Evolutionary conservation across 768 basidiomycete species (phyloP).

Genomic region (Candolleomyces aberdarensis): DNA sequence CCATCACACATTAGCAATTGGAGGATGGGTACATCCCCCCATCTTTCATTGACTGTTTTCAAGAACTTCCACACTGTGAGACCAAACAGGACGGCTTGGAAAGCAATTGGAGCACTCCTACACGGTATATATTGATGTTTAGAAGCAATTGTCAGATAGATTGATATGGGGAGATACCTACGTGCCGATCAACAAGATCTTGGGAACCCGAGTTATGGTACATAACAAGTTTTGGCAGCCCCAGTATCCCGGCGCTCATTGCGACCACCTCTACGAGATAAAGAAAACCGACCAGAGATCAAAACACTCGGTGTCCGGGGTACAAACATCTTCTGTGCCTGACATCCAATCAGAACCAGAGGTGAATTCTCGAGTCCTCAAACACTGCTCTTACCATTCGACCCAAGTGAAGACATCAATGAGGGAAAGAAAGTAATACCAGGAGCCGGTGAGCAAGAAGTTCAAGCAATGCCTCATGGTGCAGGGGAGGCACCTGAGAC

Average conservation of each 20-base stretch:
- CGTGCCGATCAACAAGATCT: constrained; percentile 29
- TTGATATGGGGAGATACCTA: constrained; percentile 11
- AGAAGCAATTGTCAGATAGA: background rate
- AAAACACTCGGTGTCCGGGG: constrained; percentile 29
- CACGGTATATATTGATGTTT: background rate
- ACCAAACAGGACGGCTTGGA: constrained; percentile 37
- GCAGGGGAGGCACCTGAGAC: too few relatives aligned
- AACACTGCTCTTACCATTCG: too few relatives aligned
- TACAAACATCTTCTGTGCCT: constrained; percentile 3
- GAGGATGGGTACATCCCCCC: constrained; percentile 40
- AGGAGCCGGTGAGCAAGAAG: too few relatives aligned
- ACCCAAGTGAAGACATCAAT: too few relatives aligned
- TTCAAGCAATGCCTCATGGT: too few relatives aligned
- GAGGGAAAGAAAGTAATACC: too few relatives aligned
- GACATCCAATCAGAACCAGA: too few relatives aligned
- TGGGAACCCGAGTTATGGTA: constrained; percentile 24
- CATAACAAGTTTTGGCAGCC: constrained; percentile 30
- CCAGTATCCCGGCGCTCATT: constrained; percentile 29
- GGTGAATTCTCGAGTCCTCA: too few relatives aligned
- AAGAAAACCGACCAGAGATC: constrained; percentile 20
- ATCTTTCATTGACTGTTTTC: constrained; percentile 29
- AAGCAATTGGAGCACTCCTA: constrained; percentile 28
- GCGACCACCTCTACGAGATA: constrained; percentile 28
- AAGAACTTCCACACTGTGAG: constrained; percentile 36
- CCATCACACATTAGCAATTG: constrained; percentile 43